Evolutionary conservation across 1,139 yeast species (phyloP).

Genomic region (Saccharomyces hybrid): DNA sequence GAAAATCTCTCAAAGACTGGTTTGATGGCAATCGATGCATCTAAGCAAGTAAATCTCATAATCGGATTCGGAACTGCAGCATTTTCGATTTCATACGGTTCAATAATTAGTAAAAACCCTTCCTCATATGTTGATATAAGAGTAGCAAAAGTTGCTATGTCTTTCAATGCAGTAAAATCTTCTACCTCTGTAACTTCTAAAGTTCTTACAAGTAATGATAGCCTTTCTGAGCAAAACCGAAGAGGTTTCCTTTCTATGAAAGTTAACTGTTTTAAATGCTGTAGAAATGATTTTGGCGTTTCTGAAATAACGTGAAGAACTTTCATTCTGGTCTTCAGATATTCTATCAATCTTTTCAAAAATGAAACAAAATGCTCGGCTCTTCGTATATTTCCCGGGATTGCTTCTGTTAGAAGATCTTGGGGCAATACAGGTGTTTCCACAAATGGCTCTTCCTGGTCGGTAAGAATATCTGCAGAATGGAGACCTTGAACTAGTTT

Average conservation of each 20-base stretch:
- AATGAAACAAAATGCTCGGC: slow-evolving; percentile 96
- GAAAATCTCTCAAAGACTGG: slow-evolving; percentile 92
- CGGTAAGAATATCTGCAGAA: slow-evolving; percentile 23
- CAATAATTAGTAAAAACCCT: slow-evolving; percentile 85
- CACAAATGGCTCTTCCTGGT: slow-evolving; percentile 68
- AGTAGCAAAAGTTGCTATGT: slow-evolving; percentile 95
- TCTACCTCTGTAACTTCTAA: slow-evolving; percentile 83
- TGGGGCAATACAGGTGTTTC: slow-evolving; percentile 81
- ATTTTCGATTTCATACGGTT: slow-evolving; percentile 94
- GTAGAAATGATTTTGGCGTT: slow-evolving; percentile 86
- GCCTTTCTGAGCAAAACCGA: slow-evolving; percentile 83
- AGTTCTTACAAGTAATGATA: slow-evolving; percentile 80
- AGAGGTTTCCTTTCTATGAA: slow-evolving; percentile 88
- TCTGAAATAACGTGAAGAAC: slow-evolving; percentile 94
- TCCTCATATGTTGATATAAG: slow-evolving; percentile 88
- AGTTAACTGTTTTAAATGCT: slow-evolving; percentile 86
- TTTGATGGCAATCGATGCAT: slow-evolving; percentile 95
- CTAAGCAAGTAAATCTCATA: slow-evolving; percentile 88
- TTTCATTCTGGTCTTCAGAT: slow-evolving; percentile 93
- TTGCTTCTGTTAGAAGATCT: slow-evolving; percentile 82
- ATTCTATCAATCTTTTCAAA: slow-evolving; percentile 84
- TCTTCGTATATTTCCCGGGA: slow-evolving; percentile 92
- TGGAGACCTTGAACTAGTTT: slow-evolving; percentile 80
- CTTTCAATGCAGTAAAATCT: slow-evolving; percentile 86
- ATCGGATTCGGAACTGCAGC: slow-evolving; percentile 98